phyloP scores from a whole-genome alignment of 2,329 filamentous ascomycete species.

The Fusarium armeniacum region DNA sequence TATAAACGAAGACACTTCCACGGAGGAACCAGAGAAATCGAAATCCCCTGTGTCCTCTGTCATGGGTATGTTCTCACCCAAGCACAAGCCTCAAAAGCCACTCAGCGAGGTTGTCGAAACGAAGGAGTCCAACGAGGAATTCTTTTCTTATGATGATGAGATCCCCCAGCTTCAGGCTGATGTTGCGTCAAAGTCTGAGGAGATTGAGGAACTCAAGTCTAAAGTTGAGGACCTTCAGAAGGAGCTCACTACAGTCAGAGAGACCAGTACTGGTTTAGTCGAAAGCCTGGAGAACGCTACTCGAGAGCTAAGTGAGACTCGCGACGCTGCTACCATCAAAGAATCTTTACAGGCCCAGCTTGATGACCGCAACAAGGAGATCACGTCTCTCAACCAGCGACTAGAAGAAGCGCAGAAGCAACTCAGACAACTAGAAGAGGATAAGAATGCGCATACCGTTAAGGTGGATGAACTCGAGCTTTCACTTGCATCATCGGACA shows the following conservation, averaged over 20 bases:
- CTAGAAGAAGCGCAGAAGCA: slow-evolving; percentile 61
- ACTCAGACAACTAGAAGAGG: slow-evolving; percentile 61
- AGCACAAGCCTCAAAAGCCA: slow-evolving; percentile 57
- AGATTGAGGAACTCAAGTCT: slow-evolving; percentile 77
- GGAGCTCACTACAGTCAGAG: slow-evolving; percentile 78
- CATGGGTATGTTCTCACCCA: slow-evolving; percentile 65
- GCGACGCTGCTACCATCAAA: slow-evolving; percentile 57
- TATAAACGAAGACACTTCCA: slow-evolving; percentile 42
- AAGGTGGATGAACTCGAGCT: slow-evolving; percentile 56
- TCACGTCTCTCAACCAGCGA: slow-evolving; percentile 64
- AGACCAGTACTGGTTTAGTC: slow-evolving; percentile 76
- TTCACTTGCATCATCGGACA: slow-evolving; percentile 54
- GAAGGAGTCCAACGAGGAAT: slow-evolving; percentile 71
- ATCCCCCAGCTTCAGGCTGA: slow-evolving; percentile 84
- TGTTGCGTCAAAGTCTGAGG: slow-evolving; percentile 75
- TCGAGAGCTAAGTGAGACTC: slow-evolving; percentile 69
- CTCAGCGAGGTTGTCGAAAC: slow-evolving; percentile 45
- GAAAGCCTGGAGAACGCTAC: slow-evolving; percentile 77
- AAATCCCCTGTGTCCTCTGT: slow-evolving; percentile 65
- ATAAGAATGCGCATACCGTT: slow-evolving; percentile 52
- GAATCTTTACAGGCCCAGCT: slow-evolving; percentile 66
- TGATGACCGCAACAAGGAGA: slow-evolving; percentile 62
- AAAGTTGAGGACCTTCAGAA: slow-evolving; percentile 77
- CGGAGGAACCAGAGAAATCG: slow-evolving; percentile 50
- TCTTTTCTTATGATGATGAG: slow-evolving; percentile 94